Evolutionary conservation across 441 rosid species (phyloP).

Genomic region (Metrosideros polymorpha): DNA sequence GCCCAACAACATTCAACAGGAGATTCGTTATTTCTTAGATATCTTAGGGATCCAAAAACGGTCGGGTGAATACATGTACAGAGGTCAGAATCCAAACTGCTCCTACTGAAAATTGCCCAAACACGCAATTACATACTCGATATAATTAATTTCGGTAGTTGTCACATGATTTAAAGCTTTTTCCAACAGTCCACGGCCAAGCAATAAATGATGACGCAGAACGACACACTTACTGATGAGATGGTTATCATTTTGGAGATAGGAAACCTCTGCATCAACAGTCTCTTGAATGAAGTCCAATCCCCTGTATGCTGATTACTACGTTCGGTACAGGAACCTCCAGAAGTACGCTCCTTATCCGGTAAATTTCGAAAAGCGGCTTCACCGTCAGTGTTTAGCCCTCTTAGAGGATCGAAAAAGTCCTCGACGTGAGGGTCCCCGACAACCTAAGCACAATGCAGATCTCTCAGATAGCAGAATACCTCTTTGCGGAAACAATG

Average conservation of each 20-base stretch:
- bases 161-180: not conserved
- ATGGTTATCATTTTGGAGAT: slow-evolving; percentile 65
- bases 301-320: slow-evolving; percentile 36
- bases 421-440: slow-evolving; percentile 19
- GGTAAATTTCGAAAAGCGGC: slow-evolving; percentile 15
- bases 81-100: not conserved
- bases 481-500: not conserved
- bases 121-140: not conserved
- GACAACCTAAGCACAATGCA: not conserved
- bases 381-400: slow-evolving; percentile 12
- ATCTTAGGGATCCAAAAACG: not conserved
- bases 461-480: not conserved
- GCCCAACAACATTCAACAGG: not conserved
- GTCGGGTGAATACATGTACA: not conserved
- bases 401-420: slow-evolving; percentile 80
- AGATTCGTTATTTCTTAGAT: not conserved
- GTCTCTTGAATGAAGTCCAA: slow-evolving; percentile 76
- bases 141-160: not conserved
- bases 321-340: slow-evolving; percentile 4
- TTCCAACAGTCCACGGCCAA: not conserved
- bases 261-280: slow-evolving; percentile 80
- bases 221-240: slow-evolving; percentile 46
- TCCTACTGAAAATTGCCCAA: not conserved
- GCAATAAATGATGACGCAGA: not conserved
- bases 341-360: slow-evolving; percentile 15